These are phyloP conservation scores for Scheffersomyces lignosus DNA, from an alignment of 805 yeast genomes.

Conservation along the genomic window DNA sequence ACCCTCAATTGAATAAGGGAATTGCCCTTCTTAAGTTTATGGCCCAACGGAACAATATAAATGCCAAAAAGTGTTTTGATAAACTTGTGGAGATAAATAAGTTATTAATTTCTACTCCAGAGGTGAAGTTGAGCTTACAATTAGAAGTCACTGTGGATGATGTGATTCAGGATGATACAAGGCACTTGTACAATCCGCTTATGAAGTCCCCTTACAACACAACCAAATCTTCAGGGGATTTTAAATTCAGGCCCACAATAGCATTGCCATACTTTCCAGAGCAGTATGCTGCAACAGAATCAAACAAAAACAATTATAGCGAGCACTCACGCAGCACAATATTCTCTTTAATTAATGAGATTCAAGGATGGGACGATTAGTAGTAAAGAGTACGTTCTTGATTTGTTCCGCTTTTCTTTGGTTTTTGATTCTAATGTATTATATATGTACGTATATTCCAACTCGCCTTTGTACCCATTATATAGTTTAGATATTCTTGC, in stretches of 20 bases:
- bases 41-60: constrained; percentile 35
- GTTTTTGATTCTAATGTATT: not conserved
- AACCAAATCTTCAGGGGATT: not conserved
- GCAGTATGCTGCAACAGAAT: not conserved
- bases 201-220: not conserved
- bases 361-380: constrained; percentile 4
- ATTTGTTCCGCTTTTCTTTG: not conserved
- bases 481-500: no score
- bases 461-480: no score
- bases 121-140: constrained; percentile 19
- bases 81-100: constrained; percentile 28
- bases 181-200: not conserved
- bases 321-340: not conserved
- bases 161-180: not conserved
- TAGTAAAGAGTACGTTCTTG: not conserved
- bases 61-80: constrained; percentile 30
- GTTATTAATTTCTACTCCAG: constrained; percentile 22
- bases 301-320: not conserved
- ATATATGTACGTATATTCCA: not conserved
- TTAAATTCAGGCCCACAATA: not conserved
- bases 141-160: constrained; percentile 10
- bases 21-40: constrained; percentile 33
- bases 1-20: constrained; percentile 21
- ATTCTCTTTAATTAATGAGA: constrained; percentile 3
- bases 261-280: not conserved